Evolutionary conservation across 2,329 filamentous ascomycete species (phyloP), one percentile per base, ranked within the genome.

Genomic region (Bimuria novae-zelandiae): DNA sequence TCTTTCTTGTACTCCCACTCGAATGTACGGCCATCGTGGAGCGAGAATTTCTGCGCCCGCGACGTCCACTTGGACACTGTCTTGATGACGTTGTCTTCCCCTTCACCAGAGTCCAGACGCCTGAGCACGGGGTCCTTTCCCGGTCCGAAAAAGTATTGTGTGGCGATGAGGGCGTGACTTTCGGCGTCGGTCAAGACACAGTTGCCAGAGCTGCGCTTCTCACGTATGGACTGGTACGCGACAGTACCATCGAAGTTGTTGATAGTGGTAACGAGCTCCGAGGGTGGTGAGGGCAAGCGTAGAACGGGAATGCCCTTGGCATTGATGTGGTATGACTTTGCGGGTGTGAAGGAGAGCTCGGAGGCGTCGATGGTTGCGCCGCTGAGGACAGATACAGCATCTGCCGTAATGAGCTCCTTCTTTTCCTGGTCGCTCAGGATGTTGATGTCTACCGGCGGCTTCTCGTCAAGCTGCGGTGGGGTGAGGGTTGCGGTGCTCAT

Each of bases 111-210:
- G 10, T 68, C 67, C 4, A 72, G 64, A 60, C 37, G 41, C 66
- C 57, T n/a, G 76, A 87, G 69, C 37, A 76, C 68, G 3, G 84
- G 84, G 6, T 80, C 76, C 2, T 77, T 76, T 35, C 76, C 76
- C 1, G 83, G 83, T 0, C 84, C 84, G 61, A 81, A 85, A 57
- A 78, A 80, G 69, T 86, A 86, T 3, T 76, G 78, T 0, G 84
- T 86, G 1, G 67, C 74, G 56, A 77, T 79, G n/a, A 84, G 61
- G 4, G 77, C 68, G 4, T 62, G 59, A 7, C 67, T 70, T 6
- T 70, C 60, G 12, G 76, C 73, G 30, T 76, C 71, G 19, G 74
- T 77, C 30, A 79, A 69, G 3, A 81, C 67, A 42, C 84, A 77
- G 56, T 76, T 75, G 55, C 81, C 82, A 1, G 82, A 84, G 53